A percentile compares a stretch with the other conserved stretches of the same genome.
Conservation (phyloP, 2,329 filamentous ascomycete species). For the Epichloe scottii region DNA sequence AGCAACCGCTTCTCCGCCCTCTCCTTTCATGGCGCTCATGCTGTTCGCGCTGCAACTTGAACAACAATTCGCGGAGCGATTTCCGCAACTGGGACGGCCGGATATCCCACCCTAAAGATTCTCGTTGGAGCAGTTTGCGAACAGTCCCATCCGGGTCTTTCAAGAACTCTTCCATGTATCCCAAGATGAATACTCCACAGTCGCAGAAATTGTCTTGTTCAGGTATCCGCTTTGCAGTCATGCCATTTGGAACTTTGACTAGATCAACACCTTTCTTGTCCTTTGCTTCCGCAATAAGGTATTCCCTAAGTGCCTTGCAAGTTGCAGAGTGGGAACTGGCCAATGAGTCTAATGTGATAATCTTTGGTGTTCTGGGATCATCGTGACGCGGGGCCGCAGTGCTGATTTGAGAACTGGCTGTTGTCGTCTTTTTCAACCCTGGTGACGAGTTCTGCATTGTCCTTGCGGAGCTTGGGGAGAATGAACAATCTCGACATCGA, state of each 20-base stretch:
- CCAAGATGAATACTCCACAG: constrained; percentile 77
- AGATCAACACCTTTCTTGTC: constrained; percentile 40
- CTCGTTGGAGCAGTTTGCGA: constrained; percentile 48
- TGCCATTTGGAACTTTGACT: constrained; percentile 27
- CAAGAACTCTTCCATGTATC: constrained; percentile 75
- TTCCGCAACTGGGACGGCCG: constrained; percentile 46
- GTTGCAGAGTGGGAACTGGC: constrained; percentile 51
- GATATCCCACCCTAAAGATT: constrained; percentile 39
- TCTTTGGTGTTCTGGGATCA: constrained; percentile 46
- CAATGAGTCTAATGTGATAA: constrained; percentile 83
- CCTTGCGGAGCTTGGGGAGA: constrained; percentile 3
- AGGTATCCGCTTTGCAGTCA: constrained; percentile 66
- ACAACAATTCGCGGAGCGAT: constrained; percentile 53
- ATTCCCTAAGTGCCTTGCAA: constrained; percentile 58
- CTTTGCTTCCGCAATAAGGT: constrained; percentile 60
- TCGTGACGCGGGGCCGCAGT: background rate
- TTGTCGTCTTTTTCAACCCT: constrained; percentile 6
- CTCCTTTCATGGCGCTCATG: constrained; percentile 26
- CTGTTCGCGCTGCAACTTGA: constrained; percentile 49
- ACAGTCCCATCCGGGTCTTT: constrained; percentile 60
- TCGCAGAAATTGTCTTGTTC: constrained; percentile 75
- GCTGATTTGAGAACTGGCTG: constrained; percentile 4
- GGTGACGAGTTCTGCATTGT: background rate
- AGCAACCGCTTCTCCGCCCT: constrained; percentile 20
- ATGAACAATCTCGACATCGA: background rate